Evolutionary conservation across 2,329 filamentous ascomycete species (phyloP).

Genomic region (Fusarium annulatum): DNA sequence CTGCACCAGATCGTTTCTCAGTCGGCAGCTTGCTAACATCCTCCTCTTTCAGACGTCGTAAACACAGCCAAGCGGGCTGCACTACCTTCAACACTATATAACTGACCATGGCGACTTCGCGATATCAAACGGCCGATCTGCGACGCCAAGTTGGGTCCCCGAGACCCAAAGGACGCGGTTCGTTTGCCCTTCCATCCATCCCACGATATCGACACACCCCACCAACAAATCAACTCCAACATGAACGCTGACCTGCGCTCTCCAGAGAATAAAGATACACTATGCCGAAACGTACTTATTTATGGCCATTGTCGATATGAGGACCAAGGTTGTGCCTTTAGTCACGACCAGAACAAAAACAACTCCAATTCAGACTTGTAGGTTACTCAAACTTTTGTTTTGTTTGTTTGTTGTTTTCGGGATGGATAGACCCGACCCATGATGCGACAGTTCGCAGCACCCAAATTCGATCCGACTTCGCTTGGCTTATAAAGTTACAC

Average conservation of each 20-base stretch:
- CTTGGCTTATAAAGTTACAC: slow-evolving; percentile 23
- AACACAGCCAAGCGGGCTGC: slow-evolving; percentile 53
- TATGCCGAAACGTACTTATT: slow-evolving; percentile 92
- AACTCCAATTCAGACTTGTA: slow-evolving; percentile 61
- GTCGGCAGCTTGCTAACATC: slow-evolving; percentile 24
- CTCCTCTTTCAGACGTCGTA: slow-evolving; percentile 54
- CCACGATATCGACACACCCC: slow-evolving; percentile 3
- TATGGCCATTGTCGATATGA: slow-evolving; percentile 94
- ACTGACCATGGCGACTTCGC: slow-evolving; percentile 59
- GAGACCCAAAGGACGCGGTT: slow-evolving; percentile 67
- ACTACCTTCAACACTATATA: slow-evolving; percentile 42
- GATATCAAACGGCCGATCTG: slow-evolving; percentile 59
- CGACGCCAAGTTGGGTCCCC: slow-evolving; percentile 67
- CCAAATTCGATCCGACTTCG: slow-evolving; percentile 9
- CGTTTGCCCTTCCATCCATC: slow-evolving; percentile 42
- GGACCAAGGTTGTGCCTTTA: slow-evolving; percentile 90
- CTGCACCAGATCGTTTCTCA: neutral
- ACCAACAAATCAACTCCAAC: neutral
- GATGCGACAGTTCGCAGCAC: slow-evolving; percentile 17
- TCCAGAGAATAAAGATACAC: slow-evolving; percentile 84
- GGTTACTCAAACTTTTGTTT: slow-evolving; percentile 44
- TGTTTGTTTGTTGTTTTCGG: slow-evolving; percentile 4
- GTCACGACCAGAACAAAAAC: slow-evolving; percentile 79
- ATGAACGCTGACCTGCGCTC: slow-evolving; percentile 21
- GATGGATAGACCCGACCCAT: neutral